A percentile compares a stretch with the other conserved stretches of the same genome.
Conservation (phyloP, 345 rosid species). For the Ceriops decandra region DNA sequence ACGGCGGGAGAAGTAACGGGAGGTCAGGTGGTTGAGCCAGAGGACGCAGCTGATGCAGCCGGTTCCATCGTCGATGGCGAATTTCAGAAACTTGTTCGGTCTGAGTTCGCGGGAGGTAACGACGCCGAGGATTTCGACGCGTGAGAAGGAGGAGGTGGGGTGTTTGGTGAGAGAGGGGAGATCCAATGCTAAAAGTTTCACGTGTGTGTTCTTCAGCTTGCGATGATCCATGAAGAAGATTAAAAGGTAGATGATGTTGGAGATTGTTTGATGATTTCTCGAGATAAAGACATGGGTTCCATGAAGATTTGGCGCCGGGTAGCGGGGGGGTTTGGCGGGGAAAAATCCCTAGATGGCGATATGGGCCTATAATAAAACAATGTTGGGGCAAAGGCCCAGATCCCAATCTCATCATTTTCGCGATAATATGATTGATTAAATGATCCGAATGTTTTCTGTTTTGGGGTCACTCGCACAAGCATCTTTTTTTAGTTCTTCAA, state of each 20-base stretch:
- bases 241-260: too few relatives aligned
- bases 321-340: too few relatives aligned
- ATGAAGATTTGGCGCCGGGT: slow-evolving; percentile 11
- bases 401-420: too few relatives aligned
- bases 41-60: background rate
- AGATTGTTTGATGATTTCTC: background rate
- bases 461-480: too few relatives aligned
- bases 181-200: background rate
- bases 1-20: too few relatives aligned
- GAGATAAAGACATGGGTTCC: slow-evolving; percentile 47
- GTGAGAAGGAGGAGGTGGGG: slow-evolving; percentile 39
- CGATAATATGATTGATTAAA: too few relatives aligned
- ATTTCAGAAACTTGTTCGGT: slow-evolving; percentile 55
- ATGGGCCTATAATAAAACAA: too few relatives aligned
- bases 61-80: slow-evolving; percentile 45
- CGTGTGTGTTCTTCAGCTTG: background rate
- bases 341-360: too few relatives aligned
- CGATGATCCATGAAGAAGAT: background rate
- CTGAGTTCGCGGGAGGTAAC: slow-evolving; percentile 51
- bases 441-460: too few relatives aligned
- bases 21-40: too few relatives aligned
- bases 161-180: background rate
- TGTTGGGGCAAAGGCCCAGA: too few relatives aligned
- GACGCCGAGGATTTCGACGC: slow-evolving; percentile 57
- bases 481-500: too few relatives aligned